Conservation (phyloP, 345 rosid genomes). For the Lumnitzera littorea region DNA sequence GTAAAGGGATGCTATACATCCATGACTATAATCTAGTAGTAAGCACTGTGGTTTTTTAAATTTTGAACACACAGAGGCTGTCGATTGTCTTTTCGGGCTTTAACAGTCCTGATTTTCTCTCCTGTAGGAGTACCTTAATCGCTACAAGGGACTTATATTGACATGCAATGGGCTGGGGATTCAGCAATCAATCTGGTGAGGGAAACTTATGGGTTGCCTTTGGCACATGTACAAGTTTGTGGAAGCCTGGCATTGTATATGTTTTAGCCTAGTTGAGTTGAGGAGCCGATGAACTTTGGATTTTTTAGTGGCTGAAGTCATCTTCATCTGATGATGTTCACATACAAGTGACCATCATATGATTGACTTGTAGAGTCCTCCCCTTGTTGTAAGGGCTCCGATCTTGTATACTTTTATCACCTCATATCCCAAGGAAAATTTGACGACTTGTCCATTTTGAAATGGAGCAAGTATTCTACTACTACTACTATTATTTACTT, state of each 20-base stretch:
- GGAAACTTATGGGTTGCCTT: not conserved
- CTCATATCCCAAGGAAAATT: no score
- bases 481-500: no score
- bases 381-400: no score
- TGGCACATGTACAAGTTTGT: not conserved
- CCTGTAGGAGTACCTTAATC: slow-evolving; percentile 74
- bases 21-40: slow-evolving; percentile 50
- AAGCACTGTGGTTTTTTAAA: slow-evolving; percentile 14
- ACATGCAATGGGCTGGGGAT: slow-evolving; percentile 95
- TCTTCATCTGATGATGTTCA: no score
- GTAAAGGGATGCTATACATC: slow-evolving; percentile 46
- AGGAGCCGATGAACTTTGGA: not conserved
- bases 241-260: not conserved
- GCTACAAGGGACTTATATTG: slow-evolving; percentile 81
- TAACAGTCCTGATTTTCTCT: not conserved
- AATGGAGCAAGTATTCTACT: no score
- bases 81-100: not conserved
- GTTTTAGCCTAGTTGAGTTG: not conserved
- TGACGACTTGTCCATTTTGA: no score
- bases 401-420: no score
- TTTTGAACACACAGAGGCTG: not conserved
- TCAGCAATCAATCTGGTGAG: slow-evolving; percentile 64
- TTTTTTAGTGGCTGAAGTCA: no score
- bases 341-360: no score
- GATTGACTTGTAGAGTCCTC: no score